These are phyloP conservation scores for Plantago ovata DNA, from an alignment of 257 asterid genomes.

Conservation along the genomic window DNA sequence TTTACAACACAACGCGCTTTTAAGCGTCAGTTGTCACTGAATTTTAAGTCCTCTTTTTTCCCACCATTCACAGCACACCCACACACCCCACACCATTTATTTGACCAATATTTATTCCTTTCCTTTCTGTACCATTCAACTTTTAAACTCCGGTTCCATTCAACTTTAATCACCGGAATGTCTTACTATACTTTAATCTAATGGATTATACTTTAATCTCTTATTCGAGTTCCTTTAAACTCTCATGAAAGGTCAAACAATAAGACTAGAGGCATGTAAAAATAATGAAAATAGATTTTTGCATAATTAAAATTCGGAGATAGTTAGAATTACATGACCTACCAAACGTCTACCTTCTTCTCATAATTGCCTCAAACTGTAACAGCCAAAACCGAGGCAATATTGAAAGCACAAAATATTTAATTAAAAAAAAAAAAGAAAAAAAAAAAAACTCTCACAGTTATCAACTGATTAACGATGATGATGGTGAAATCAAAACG, in stretches of 20 bases:
- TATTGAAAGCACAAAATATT: not conserved
- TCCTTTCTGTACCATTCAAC: not conserved
- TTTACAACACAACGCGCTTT: too few relatives aligned
- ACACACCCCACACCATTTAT: too few relatives aligned
- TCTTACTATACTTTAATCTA: too few relatives aligned
- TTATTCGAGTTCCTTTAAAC: too few relatives aligned
- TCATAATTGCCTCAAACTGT: slow-evolving; percentile 3
- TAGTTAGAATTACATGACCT: slow-evolving; percentile 8
- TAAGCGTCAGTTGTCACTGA: too few relatives aligned
- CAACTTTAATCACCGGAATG: too few relatives aligned
- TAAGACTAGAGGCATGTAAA: not conserved
- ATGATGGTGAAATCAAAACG: too few relatives aligned
- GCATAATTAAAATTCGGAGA: not conserved
- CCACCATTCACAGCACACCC: too few relatives aligned
- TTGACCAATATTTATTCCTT: not conserved
- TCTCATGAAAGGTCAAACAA: too few relatives aligned
- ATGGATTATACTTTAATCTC: too few relatives aligned
- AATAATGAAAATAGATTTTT: not conserved
- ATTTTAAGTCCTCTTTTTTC: too few relatives aligned
- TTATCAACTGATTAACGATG: too few relatives aligned
- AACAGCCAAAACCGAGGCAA: slow-evolving; percentile 5
- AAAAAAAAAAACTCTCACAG: not conserved
- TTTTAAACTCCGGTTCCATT: not conserved
- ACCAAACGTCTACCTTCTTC: not conserved
- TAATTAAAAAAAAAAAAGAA: not conserved